These are phyloP conservation scores for Cladophialophora carrionii DNA, from an alignment of 2,329 filamentous ascomycete species.

Conservation along the genomic window DNA sequence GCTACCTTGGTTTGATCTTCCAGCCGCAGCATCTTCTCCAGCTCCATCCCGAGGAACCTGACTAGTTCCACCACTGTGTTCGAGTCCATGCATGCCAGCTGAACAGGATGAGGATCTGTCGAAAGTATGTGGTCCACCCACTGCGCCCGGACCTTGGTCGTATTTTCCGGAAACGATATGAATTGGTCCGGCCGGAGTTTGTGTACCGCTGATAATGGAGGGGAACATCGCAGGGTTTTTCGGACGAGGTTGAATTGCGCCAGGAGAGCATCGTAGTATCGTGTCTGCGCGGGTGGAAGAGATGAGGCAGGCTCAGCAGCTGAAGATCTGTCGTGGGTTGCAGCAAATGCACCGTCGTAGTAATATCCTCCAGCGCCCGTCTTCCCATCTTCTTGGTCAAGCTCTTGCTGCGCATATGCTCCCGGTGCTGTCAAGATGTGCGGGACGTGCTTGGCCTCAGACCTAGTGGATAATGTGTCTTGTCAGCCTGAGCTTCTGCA, in stretches of 20 bases:
- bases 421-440: conserved; percentile 67
- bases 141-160: conserved; percentile 57
- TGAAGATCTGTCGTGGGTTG: conserved; percentile 53
- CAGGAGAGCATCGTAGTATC: conserved; percentile 70
- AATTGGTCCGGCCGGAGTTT: conserved; percentile 59
- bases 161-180: conserved; percentile 58
- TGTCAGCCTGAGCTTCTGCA: conserved; percentile 18
- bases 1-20: conserved; percentile 63
- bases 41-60: conserved; percentile 60
- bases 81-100: conserved; percentile 60
- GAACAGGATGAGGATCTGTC: conserved; percentile 53
- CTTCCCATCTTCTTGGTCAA: neutral
- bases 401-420: conserved; percentile 40
- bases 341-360: conserved; percentile 77
- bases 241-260: conserved; percentile 69
- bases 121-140: conserved; percentile 53
- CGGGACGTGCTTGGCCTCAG: conserved; percentile 74
- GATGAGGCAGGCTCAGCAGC: conserved; percentile 45
- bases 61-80: conserved; percentile 68
- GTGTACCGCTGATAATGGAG: conserved; percentile 58
- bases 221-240: conserved; percentile 59
- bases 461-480: conserved; percentile 53
- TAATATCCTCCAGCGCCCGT: conserved; percentile 60
- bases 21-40: conserved; percentile 65
- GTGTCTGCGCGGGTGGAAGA: conserved; percentile 59